phyloP scores from a whole-genome alignment of 768 basidiomycete species.

The Xerocomellus chrysenteron region DNA sequence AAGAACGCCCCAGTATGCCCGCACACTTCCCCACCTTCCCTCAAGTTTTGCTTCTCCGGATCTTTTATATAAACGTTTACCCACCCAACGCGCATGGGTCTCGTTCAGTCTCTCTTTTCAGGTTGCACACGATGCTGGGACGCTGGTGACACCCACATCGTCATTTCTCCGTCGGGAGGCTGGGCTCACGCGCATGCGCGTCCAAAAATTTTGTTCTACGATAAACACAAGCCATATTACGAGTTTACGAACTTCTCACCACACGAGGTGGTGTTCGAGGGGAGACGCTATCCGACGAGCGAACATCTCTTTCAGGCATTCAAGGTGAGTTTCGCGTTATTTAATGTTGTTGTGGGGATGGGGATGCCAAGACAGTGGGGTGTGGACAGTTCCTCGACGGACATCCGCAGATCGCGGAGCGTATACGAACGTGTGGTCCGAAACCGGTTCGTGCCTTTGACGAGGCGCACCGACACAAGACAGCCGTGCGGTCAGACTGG shows the following conservation, averaged over 20 bases:
- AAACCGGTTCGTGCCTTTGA: constrained; percentile 62
- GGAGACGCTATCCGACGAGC: constrained; percentile 68
- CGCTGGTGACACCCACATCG: constrained; percentile 29
- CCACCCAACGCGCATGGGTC: constrained; percentile 16
- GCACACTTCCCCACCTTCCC: constrained; percentile 2
- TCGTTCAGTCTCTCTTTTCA: constrained; percentile 15
- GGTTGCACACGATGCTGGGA: constrained; percentile 25
- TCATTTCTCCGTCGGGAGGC: constrained; percentile 23
- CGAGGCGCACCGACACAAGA: constrained; percentile 66
- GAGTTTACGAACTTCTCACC: constrained; percentile 74
- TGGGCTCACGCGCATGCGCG: constrained; percentile 26
- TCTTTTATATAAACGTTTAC: background rate
- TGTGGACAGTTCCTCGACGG: constrained; percentile 54
- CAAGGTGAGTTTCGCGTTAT: constrained; percentile 45
- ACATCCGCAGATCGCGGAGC: constrained; percentile 63
- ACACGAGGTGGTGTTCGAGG: constrained; percentile 63
- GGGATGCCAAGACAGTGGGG: background rate
- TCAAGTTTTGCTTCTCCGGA: background rate
- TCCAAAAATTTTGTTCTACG: constrained; percentile 54
- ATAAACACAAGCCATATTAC: constrained; percentile 63
- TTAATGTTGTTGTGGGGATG: background rate
- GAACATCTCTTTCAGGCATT: constrained; percentile 79
- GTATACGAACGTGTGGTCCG: constrained; percentile 62
- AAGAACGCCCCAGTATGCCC: constrained; percentile 12
- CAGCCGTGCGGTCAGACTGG: constrained; percentile 64